Evolutionary conservation across 2,329 filamentous ascomycete species (phyloP).

Genomic region (Alternaria angustiovoidea): DNA sequence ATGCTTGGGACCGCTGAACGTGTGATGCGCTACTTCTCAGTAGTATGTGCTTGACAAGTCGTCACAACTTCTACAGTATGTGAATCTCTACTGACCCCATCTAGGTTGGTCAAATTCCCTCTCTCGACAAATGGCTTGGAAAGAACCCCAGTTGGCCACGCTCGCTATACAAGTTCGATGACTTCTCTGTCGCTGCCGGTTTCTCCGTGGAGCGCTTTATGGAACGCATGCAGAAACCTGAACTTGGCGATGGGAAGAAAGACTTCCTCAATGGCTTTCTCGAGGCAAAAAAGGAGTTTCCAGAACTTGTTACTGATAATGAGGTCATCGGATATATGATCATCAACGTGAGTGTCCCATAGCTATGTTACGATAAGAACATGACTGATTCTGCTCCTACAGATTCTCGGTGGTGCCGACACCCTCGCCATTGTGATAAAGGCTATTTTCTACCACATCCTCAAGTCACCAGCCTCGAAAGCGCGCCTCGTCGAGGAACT

Average conservation of each 20-base stretch:
- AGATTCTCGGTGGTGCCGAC: slow-evolving; percentile 45
- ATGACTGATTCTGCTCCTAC: neutral
- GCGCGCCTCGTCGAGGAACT: slow-evolving; percentile 37
- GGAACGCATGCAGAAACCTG: slow-evolving; percentile 30
- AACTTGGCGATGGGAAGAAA: slow-evolving; percentile 25
- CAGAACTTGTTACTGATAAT: slow-evolving; percentile 36
- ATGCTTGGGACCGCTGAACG: slow-evolving; percentile 49
- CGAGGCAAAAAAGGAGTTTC: slow-evolving; percentile 25
- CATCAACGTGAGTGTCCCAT: slow-evolving; percentile 33
- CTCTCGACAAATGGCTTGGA: slow-evolving; percentile 36
- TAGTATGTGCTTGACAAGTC: slow-evolving; percentile 21
- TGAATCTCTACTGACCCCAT: slow-evolving; percentile 5
- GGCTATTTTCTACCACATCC: slow-evolving; percentile 37
- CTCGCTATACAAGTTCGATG: slow-evolving; percentile 33
- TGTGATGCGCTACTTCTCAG: slow-evolving; percentile 37
- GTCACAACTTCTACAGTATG: neutral
- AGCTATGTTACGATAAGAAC: neutral
- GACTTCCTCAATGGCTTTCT: slow-evolving; percentile 37
- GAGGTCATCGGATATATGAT: slow-evolving; percentile 46
- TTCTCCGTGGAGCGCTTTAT: slow-evolving; percentile 28
- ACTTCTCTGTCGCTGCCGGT: slow-evolving; percentile 33
- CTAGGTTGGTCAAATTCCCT: slow-evolving; percentile 43
- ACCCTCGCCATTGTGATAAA: slow-evolving; percentile 38
- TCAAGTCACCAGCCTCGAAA: slow-evolving; percentile 31
- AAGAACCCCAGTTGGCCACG: slow-evolving; percentile 29